These are phyloP conservation scores for Sambucus nigra DNA, from an alignment of 129 eudicot species.

Conservation along the genomic window DNA sequence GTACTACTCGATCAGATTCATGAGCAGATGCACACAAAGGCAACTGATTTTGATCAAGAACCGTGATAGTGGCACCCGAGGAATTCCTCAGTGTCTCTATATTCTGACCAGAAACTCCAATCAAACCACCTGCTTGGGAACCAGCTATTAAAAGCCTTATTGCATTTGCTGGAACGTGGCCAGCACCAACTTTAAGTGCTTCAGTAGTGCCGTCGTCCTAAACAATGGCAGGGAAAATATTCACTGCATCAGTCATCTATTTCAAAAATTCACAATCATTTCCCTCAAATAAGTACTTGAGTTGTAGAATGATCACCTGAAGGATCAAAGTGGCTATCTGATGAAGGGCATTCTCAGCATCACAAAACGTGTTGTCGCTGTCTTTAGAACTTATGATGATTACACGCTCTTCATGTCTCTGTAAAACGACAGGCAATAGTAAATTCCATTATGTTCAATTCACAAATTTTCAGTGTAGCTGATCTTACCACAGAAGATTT, in stretches of 20 bases:
- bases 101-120: conserved; percentile 88
- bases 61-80: conserved; percentile 80
- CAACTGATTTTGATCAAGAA: conserved; percentile 84
- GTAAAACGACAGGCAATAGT: conserved; percentile 17
- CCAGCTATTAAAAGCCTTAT: conserved; percentile 85
- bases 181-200: conserved; percentile 47
- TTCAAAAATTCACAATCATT: no score
- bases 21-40: conserved; percentile 96
- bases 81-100: conserved; percentile 67
- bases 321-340: conserved; percentile 77
- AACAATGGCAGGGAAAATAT: conserved; percentile 1
- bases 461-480: not conserved
- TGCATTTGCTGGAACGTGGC: conserved; percentile 81
- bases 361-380: conserved; percentile 42
- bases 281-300: not conserved
- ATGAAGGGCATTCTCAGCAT: conserved; percentile 92
- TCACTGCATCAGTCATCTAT: no score
- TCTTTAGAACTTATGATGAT: conserved; percentile 86
- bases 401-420: conserved; percentile 92
- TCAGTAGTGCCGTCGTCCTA: conserved; percentile 66
- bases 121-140: conserved; percentile 90
- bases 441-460: not conserved
- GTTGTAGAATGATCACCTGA: conserved; percentile 33
- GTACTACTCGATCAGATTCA: conserved; percentile 95
- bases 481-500: no score